Base-by-base conservation (phyloP, 768 basidiomycete species). In the Suillus discolor region DNA sequence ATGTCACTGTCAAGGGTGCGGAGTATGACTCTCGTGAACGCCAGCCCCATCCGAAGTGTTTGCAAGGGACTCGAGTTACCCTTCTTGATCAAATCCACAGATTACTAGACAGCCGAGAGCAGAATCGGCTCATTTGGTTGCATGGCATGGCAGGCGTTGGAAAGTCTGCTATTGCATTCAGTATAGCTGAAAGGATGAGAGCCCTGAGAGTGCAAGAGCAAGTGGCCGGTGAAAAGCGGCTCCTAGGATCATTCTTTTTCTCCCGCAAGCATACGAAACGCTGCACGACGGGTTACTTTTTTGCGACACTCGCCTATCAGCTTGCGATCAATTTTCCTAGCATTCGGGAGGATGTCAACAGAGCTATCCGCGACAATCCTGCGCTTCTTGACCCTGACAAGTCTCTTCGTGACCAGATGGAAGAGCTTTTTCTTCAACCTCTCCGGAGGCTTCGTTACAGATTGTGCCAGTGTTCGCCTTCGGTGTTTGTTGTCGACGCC, bases 181-280 rank as follows among this genome's bases (percentile, higher is more conserved):
- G 51, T 53, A 15, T 53, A 9, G 51, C 51, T 53, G 28, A 53
- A 53, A 53, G 51, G 51, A 53, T 53, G 51, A 31, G 28, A 53
- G 51, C 16, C 18, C 31, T 53, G 16, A 9, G 11, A 31, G 51
- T 53, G 28, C 28, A 31, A 31, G 51, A 53, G 51, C 51, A 53
- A 31, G 51, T 28, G 28, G 1, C 4, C 28, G 31, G 18, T 1
- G 28, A 53, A 18, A 53, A 53, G 28, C 28, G 28, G 16, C 51
- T 53, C 28, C 16, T 53, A 9, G 51, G 51, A 53, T 53, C 51
- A 1, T 53, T 28, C 28, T 53, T 53, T 31, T 53, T 53, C 51
- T 53, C 51, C 16, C 16, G 51, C 51, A 53, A 53, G 51, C 51
- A 53, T 9, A 28, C 25, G 0, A 53, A 31, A 18, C 51, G 16